A percentile compares a stretch with the other conserved stretches of the same genome.
Evolutionary conservation across 2,329 filamentous ascomycete species (phyloP).

Genomic region (Diaporthe nobilis): DNA sequence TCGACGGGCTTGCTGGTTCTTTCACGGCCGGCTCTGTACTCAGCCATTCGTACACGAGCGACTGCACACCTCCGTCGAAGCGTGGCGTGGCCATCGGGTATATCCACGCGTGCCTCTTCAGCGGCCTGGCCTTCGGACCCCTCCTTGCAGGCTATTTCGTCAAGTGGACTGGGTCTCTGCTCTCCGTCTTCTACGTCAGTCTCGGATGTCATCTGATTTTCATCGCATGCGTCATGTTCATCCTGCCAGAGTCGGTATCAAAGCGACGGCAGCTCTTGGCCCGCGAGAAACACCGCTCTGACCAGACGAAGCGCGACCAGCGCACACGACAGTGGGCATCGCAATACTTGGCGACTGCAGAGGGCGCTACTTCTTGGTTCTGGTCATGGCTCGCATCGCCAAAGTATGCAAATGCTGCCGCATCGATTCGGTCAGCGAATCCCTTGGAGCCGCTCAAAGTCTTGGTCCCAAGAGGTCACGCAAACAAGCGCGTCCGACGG

Average conservation of each 20-base stretch:
- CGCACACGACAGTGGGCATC: constrained; percentile 41
- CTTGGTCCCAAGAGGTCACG: constrained; percentile 79
- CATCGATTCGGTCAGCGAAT: constrained; percentile 67
- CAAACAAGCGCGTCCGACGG: constrained; percentile 74
- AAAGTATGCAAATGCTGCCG: constrained; percentile 48
- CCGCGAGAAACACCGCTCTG: constrained; percentile 73
- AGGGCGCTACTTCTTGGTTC: constrained; percentile 34
- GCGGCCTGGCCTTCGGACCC: constrained; percentile 90
- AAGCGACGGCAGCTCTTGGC: constrained; percentile 79
- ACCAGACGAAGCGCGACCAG: constrained; percentile 57
- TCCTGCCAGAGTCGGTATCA: constrained; percentile 89
- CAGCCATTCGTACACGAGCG: constrained; percentile 88
- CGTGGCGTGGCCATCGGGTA: constrained; percentile 90
- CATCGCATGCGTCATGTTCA: constrained; percentile 77
- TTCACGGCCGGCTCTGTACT: constrained; percentile 86
- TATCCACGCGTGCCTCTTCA: constrained; percentile 90
- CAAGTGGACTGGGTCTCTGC: constrained; percentile 78
- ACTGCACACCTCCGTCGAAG: constrained; percentile 85
- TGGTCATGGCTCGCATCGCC: constrained; percentile 35
- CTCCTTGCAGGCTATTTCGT: constrained; percentile 85
- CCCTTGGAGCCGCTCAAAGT: constrained; percentile 83
- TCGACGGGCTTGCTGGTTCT: constrained; percentile 89
- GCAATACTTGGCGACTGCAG: constrained; percentile 42
- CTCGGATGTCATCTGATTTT: constrained; percentile 81
- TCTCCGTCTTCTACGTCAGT: constrained; percentile 89